Evolutionary conservation across 129 eudicot genomes (phyloP), one percentile per base, ranked within the genome.

Genomic region (Arctium minus): DNA sequence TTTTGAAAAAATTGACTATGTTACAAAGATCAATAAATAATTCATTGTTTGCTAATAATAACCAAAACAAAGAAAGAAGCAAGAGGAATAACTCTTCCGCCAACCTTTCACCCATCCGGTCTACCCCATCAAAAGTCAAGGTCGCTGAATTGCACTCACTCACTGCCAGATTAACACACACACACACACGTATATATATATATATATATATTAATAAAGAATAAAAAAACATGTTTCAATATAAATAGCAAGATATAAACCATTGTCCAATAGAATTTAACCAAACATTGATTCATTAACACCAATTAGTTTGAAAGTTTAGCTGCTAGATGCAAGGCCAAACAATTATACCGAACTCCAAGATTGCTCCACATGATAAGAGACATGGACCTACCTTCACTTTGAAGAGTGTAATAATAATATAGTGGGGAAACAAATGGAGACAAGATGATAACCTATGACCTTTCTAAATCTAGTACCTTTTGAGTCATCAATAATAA

Each of bases 111-210:
- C 97, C 98, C 98, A 92, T 94, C 62, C 83, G 82, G 81, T 94
- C 98, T 70, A 94, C 98, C 18, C 98, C 98, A 88, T 94, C 98
- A 80, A 94, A 94, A 77, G 98, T 92, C 94, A 94, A 88, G 87
- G 76, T 89, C 31, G 89, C 86, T 33, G 90, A 83, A 84, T 94
- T 94, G 88, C 27, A 22, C 27, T 22, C 89, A 83, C 81, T 89
- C 91, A 85, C 98, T 94, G 75, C 98, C 98, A 92, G 92, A 85
- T 80, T 86, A 70, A 73, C 70, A 22, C 27, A 22, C 27, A 22
- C 27, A 22, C 27, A 22, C 27, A 22, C 27, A 22, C 27, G 0
- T 22, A 22, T 22, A 22, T 22, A 22, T 22, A 22, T 22, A 22
- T 22, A 22, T 22, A 46, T 64, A 74, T 64, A 70, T 67, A 70